phyloP scores from a whole-genome alignment of 257 asterid genomes.

The Solanum verrucosum region DNA sequence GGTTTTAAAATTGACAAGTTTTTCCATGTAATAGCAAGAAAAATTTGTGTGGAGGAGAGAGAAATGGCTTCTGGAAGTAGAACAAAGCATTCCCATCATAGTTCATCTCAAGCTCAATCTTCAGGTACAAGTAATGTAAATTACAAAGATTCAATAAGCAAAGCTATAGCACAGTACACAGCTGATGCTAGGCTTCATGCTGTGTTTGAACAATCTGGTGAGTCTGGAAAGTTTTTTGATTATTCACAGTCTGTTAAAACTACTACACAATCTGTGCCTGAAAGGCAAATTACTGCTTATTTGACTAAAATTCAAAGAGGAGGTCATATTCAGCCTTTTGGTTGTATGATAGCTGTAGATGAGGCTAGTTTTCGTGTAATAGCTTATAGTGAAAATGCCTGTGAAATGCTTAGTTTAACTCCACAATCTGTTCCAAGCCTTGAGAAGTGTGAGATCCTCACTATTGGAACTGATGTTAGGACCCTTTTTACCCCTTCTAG shows the following conservation, averaged over 20 bases:
- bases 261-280: slow-evolving; percentile 35
- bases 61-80: slow-evolving; percentile 41
- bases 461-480: slow-evolving; percentile 64
- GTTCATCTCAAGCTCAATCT: slow-evolving; percentile 23
- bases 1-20: background rate
- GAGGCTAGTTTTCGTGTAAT: slow-evolving; percentile 43
- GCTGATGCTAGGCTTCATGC: slow-evolving; percentile 78
- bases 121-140: slow-evolving; percentile 25
- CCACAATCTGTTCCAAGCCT: slow-evolving; percentile 69
- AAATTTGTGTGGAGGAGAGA: background rate
- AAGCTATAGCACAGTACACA: slow-evolving; percentile 73
- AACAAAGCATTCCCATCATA: slow-evolving; percentile 3
- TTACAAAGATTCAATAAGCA: slow-evolving; percentile 36
- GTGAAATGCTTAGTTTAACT: slow-evolving; percentile 52
- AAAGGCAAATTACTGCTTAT: slow-evolving; percentile 58
- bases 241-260: slow-evolving; percentile 53
- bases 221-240: slow-evolving; percentile 70
- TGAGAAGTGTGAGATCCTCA: slow-evolving; percentile 37
- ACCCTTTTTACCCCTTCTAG: slow-evolving; percentile 58
- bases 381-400: slow-evolving; percentile 59
- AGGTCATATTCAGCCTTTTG: slow-evolving; percentile 69
- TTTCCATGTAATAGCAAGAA: background rate
- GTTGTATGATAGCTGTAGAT: slow-evolving; percentile 72
- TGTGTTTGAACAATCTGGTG: slow-evolving; percentile 80
- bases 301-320: slow-evolving; percentile 78